Evolutionary conservation across 176 grass and related monocot species (phyloP).

Genomic region (Eleusine coracana): DNA sequence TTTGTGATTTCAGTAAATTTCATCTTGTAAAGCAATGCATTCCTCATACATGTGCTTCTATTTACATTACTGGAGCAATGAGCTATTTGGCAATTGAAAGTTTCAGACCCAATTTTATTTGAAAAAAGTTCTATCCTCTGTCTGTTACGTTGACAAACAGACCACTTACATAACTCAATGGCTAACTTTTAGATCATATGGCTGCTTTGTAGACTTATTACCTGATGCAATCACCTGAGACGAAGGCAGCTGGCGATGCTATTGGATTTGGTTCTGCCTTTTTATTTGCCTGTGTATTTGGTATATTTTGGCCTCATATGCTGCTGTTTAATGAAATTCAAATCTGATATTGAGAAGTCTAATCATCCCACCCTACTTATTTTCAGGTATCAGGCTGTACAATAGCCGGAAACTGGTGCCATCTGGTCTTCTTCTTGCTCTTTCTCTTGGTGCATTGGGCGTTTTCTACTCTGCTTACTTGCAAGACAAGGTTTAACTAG

Average conservation of each 20-base stretch:
- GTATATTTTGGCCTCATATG: slow-evolving; percentile 37
- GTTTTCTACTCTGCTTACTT: slow-evolving; percentile 84
- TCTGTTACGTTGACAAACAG: background rate
- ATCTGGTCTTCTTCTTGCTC: slow-evolving; percentile 72
- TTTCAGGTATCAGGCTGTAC: slow-evolving; percentile 81
- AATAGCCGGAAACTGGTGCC: slow-evolving; percentile 78
- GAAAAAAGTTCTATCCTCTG: no score
- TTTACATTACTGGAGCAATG: background rate
- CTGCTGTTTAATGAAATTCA: background rate
- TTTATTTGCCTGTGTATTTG: slow-evolving; percentile 76
- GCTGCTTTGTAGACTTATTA: slow-evolving; percentile 66
- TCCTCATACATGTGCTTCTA: background rate
- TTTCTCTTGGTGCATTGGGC: slow-evolving; percentile 68
- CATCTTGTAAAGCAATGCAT: background rate
- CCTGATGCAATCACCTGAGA: slow-evolving; percentile 88
- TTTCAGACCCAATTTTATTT: background rate
- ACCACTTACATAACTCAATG: background rate
- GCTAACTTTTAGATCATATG: background rate
- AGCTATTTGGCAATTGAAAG: background rate
- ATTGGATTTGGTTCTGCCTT: slow-evolving; percentile 89
- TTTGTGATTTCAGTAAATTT: background rate
- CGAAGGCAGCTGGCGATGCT: slow-evolving; percentile 60
- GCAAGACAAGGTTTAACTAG: slow-evolving; percentile 69
- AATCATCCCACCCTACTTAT: slow-evolving; percentile 18
- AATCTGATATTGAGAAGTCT: background rate